These are phyloP conservation scores for Candida bentonensis DNA, from an alignment of 805 yeast genomes.

Conservation along the genomic window DNA sequence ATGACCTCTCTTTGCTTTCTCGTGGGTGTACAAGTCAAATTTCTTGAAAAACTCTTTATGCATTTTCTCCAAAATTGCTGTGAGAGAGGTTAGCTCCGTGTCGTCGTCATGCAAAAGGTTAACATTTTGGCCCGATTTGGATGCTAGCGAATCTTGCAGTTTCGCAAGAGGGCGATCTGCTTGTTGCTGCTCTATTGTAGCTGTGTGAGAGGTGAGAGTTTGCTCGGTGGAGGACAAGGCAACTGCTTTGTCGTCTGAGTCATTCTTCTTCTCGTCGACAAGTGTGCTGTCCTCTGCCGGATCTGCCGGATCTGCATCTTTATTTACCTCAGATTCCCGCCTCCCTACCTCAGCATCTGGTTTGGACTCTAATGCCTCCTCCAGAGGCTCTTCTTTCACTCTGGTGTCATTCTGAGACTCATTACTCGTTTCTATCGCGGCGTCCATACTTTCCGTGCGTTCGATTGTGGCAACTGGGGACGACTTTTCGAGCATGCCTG, in stretches of 20 bases:
- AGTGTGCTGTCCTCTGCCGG: constrained; percentile 6
- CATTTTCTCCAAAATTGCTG: constrained; percentile 45
- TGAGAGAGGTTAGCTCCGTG: constrained; percentile 52
- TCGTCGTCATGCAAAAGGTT: constrained; percentile 67
- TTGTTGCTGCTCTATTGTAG: constrained; percentile 64
- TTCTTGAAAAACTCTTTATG: constrained; percentile 53
- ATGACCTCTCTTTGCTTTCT: neutral
- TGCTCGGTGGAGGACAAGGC: constrained; percentile 7
- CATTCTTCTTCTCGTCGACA: constrained; percentile 10
- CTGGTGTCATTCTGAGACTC: constrained; percentile 6
- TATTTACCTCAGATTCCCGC: too few species aligned
- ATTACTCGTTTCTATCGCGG: constrained; percentile 14
- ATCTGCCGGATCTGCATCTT: too few species aligned
- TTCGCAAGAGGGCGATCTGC: constrained; percentile 75
- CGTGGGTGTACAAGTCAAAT: constrained; percentile 20
- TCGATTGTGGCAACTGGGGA: constrained; percentile 13
- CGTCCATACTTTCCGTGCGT: constrained; percentile 19
- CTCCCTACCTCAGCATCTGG: constrained; percentile 2
- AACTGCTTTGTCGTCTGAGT: constrained; percentile 16
- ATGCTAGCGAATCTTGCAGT: constrained; percentile 49
- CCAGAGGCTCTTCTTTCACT: constrained; percentile 4
- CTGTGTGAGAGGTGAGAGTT: neutral
- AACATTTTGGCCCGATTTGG: constrained; percentile 5
- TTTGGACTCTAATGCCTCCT: constrained; percentile 1
- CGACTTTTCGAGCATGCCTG: constrained; percentile 13